Conservation (phyloP, 768 basidiomycete genomes). For the Coprinopsis cinerea region DNA sequence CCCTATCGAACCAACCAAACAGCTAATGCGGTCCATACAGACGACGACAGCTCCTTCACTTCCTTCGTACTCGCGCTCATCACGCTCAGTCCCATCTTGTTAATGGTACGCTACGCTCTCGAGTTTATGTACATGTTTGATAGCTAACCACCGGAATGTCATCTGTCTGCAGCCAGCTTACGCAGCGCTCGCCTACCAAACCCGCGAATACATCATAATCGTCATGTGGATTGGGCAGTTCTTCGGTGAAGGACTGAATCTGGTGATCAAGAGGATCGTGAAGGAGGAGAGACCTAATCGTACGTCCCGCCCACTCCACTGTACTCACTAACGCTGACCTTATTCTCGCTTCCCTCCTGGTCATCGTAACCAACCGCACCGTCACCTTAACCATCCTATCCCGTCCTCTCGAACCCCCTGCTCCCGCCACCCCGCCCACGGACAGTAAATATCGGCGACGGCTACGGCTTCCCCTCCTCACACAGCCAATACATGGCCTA, state of each 20-base stretch:
- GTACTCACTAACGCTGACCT: slow-evolving; percentile 1
- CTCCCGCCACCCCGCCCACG: too few species aligned
- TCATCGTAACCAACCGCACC: too few species aligned
- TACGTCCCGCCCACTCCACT: slow-evolving; percentile 24
- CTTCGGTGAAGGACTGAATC: slow-evolving; percentile 64
- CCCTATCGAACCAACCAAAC: too few species aligned
- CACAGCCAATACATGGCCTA: slow-evolving; percentile 92
- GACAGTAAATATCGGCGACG: slow-evolving; percentile 55
- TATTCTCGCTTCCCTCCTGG: too few species aligned
- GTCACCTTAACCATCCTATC: too few species aligned
- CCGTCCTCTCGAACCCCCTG: too few species aligned
- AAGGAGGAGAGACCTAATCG: slow-evolving; percentile 66
- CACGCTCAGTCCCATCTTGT: slow-evolving; percentile 63
- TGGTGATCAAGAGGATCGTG: slow-evolving; percentile 57
- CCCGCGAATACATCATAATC: slow-evolving; percentile 74
- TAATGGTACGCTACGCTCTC: slow-evolving; percentile 46
- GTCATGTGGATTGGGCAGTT: slow-evolving; percentile 83
- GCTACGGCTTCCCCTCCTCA: slow-evolving; percentile 85
- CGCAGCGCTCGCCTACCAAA: slow-evolving; percentile 66
- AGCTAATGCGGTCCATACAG: too few species aligned
- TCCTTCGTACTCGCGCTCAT: slow-evolving; percentile 56
- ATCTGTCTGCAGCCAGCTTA: slow-evolving; percentile 59
- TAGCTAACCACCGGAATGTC: too few species aligned
- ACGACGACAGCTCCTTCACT: slow-evolving; percentile 53
- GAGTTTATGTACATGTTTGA: neutral